These are phyloP conservation scores for Ramularia endophylla DNA, from an alignment of 2,329 filamentous ascomycete genomes.

Conservation along the genomic window DNA sequence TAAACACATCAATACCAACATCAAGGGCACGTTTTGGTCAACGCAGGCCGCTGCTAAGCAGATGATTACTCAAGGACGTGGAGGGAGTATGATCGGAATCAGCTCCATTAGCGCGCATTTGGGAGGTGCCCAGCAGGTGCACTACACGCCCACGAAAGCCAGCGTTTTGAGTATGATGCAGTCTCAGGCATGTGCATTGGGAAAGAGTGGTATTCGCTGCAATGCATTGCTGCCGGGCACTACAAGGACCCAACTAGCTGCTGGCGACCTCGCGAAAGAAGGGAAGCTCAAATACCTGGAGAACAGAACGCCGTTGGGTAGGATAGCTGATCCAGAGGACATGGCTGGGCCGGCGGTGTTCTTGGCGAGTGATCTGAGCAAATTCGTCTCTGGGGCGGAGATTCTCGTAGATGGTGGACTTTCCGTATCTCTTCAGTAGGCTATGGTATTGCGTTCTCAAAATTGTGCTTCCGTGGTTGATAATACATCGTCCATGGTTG, in stretches of 20 bases:
- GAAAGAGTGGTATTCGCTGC: conserved; percentile 68
- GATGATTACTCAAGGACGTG: conserved; percentile 63
- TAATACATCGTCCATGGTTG: too few relatives aligned
- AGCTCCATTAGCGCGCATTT: conserved; percentile 70
- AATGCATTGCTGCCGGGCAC: conserved; percentile 80
- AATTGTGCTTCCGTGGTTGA: too few relatives aligned
- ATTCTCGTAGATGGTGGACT: conserved; percentile 9
- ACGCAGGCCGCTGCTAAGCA: conserved; percentile 78
- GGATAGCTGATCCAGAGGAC: conserved; percentile 63
- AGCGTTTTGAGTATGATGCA: conserved; percentile 77
- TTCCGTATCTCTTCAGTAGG: conserved; percentile 11
- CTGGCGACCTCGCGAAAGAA: conserved; percentile 67
- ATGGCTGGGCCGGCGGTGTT: conserved; percentile 83
- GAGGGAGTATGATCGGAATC: conserved; percentile 74
- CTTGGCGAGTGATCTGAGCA: conserved; percentile 70
- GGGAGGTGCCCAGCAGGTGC: conserved; percentile 69
- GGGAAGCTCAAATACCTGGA: conserved; percentile 72
- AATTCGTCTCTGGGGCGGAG: conserved; percentile 46
- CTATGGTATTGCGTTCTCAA: too few relatives aligned
- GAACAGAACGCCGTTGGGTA: conserved; percentile 68
- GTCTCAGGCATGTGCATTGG: conserved; percentile 70
- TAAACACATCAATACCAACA: conserved; percentile 69
- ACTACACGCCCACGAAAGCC: conserved; percentile 86
- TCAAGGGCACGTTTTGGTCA: conserved; percentile 71
- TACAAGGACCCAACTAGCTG: conserved; percentile 75